Percentiles rank a stretch among this genome's conserved stretches.
These are phyloP conservation scores for Thymus mandschuricus DNA, from an alignment of 257 asterid genomes.

Conservation along the genomic window DNA sequence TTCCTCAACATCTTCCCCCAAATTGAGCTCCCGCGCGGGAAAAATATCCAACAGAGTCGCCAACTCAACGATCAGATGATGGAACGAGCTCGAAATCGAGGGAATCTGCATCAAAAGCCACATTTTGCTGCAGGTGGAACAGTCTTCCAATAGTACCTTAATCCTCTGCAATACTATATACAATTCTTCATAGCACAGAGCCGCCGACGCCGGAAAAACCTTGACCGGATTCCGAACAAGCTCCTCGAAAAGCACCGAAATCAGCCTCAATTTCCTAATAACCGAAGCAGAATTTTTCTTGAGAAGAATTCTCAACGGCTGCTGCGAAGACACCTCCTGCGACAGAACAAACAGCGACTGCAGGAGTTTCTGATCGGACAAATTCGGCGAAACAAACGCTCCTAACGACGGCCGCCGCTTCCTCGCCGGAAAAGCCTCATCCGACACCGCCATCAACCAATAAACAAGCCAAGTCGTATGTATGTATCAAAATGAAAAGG, in stretches of 20 bases:
- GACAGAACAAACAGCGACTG: constrained; percentile 60
- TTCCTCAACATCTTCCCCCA: constrained; percentile 68
- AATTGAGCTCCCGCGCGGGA: constrained; percentile 59
- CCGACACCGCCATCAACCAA: constrained; percentile 59
- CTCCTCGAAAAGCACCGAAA: constrained; percentile 69
- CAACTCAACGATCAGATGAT: constrained; percentile 61
- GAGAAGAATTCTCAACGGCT: constrained; percentile 52
- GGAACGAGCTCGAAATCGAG: constrained; percentile 50
- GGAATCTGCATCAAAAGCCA: constrained; percentile 80
- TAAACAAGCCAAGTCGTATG: background rate
- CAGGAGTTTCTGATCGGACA: constrained; percentile 63
- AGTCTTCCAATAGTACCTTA: constrained; percentile 63
- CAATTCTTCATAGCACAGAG: constrained; percentile 79
- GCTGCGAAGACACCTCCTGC: constrained; percentile 58
- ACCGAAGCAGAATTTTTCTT: constrained; percentile 52
- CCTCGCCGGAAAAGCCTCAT: constrained; percentile 63
- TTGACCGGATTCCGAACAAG: constrained; percentile 50
- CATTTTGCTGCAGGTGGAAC: constrained; percentile 59
- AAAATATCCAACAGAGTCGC: constrained; percentile 79
- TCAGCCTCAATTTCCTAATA: constrained; percentile 60
- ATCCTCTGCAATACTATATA: constrained; percentile 68
- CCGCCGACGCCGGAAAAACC: constrained; percentile 63
- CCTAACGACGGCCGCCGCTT: constrained; percentile 74
- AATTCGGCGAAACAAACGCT: constrained; percentile 55
- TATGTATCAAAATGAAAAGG: background rate